These are phyloP conservation scores for Persicaria maculosa DNA, from an alignment of 148 eudicot species.

Conservation along the genomic window DNA sequence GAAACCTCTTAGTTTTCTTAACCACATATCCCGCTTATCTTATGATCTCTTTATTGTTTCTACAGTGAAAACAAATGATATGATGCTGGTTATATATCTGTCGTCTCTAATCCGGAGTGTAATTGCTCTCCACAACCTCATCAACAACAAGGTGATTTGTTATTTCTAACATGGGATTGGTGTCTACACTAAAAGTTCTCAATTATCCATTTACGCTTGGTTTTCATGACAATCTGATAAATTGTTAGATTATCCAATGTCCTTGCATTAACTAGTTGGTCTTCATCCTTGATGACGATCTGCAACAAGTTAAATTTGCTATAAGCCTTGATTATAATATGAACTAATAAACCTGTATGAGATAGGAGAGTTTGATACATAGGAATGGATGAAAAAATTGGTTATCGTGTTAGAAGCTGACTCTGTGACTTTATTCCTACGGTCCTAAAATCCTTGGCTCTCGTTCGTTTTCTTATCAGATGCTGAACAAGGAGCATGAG, in stretches of 20 bases:
- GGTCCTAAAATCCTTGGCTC: no score
- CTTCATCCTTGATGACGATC: not conserved
- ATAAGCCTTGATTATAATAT: not conserved
- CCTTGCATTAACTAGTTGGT: not conserved
- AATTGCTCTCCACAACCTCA: conserved; percentile 88
- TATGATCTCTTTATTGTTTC: not conserved
- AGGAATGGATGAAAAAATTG: no score
- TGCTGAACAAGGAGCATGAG: conserved; percentile 68
- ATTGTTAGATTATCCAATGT: not conserved
- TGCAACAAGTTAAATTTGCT: not conserved
- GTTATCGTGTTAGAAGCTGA: no score
- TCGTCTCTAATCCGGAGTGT: conserved; percentile 87
- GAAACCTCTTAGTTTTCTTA: not conserved
- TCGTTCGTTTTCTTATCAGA: conserved; percentile 21
- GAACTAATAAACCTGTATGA: not conserved
- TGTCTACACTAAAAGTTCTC: no score
- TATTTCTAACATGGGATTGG: no score
- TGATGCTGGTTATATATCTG: conserved; percentile 93
- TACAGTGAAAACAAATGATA: conserved; percentile 88
- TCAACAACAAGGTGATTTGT: conserved; percentile 71
- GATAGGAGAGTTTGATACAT: not conserved
- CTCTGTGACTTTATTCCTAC: no score
- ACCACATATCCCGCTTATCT: not conserved
- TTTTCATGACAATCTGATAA: not conserved
- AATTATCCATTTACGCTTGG: not conserved